Conservation (phyloP, 176 grass and related monocot species). For the Aegilops speltoides region DNA sequence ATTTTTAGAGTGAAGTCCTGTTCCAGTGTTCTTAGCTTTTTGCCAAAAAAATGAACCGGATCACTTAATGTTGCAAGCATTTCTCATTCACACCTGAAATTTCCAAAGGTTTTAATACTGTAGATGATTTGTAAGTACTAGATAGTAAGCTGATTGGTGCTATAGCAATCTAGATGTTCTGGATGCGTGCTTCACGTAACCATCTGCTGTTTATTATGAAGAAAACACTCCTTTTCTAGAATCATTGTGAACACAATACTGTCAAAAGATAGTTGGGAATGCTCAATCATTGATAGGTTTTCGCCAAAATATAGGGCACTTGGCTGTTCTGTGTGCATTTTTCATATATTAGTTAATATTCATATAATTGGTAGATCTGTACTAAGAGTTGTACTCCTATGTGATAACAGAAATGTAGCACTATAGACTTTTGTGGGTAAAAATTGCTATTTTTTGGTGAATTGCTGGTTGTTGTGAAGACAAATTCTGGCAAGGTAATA, state of each 20-base stretch:
- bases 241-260: not conserved
- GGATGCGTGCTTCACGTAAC: not conserved
- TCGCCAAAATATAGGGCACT: not conserved
- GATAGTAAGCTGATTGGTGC: not conserved
- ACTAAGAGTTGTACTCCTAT: not conserved
- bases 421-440: not conserved
- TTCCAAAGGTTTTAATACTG: not conserved
- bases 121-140: not conserved
- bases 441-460: not conserved
- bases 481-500: not conserved
- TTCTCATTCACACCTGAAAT: not conserved
- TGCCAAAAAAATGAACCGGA: not conserved
- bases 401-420: not conserved
- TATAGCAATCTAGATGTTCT: slow-evolving; percentile 8
- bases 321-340: not conserved
- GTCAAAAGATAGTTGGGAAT: not conserved
- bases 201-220: not conserved
- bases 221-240: not conserved
- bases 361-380: not conserved
- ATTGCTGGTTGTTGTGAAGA: not conserved
- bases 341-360: not conserved
- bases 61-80: not conserved
- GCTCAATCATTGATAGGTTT: not conserved
- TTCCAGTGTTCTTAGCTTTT: not conserved
- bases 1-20: not conserved